Base-by-base conservation (phyloP, 31 red algal species). In the Odonthalia washingtoniensis region DNA sequence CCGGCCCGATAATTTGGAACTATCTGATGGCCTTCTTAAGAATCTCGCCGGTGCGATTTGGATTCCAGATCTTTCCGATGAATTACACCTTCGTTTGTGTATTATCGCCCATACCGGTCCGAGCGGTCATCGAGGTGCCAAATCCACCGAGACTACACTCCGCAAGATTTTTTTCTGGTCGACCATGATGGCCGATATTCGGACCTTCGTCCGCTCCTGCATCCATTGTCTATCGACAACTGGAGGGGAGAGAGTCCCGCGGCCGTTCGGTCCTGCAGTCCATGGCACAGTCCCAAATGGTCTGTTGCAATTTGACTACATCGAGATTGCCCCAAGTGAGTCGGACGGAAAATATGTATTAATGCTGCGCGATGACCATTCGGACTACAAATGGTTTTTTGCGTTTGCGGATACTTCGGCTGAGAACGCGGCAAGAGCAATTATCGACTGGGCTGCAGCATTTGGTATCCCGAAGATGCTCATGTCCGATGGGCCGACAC, bases 31-130 rank as follows among this genome's bases (percentile, higher is more conserved):
- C 33, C 76, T 80, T 3, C 57, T 24, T 30, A 0, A 16, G 5
- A 45, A 34, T 60, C 0, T 18, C 24, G 45, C 46, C 14, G 35
- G 76, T 21, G 43, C 76, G 26, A 60, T 80, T 33, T 80, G 76
- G 76, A 80, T 80, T 49, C 0, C 76, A 24, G 76, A 80, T 31
- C 28, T 0, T 80, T 39, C 38, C 5, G 31, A 18, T 32, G 45
- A 52, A 3, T 27, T 80, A 30, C 45, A 60, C 46, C 76, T 80
- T 12, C 0, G 76, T 34, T 44, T 80, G 18, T 80, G 76, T 9
- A 80, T 80, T 60, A 46, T 80, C 12, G 41, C 76, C n/a, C 76
- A 57, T 46, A 57, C 45, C n/a, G 5, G 72, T 36, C 72, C 72
- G 32, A 75, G 30, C 17, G 72, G 72, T 6, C 72, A 40, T 40